phyloP scores from a whole-genome alignment of 2,329 filamentous ascomycete species.

The Sclerotiophoma versabilis region DNA sequence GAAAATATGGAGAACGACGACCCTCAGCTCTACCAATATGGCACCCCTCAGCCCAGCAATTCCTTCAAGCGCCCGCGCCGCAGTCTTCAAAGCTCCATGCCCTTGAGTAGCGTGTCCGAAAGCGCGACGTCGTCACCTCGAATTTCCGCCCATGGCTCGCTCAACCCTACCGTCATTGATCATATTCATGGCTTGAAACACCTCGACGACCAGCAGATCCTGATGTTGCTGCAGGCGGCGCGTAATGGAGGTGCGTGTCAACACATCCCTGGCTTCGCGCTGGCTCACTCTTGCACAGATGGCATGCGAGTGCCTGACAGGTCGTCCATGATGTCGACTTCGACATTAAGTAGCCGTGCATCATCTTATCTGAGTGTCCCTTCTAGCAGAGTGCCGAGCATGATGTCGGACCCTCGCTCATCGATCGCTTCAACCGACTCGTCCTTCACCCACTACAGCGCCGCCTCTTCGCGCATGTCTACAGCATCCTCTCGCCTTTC shows the following conservation, averaged over 20 bases:
- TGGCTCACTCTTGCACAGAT: slow-evolving; percentile 39
- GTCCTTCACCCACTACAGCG: slow-evolving; percentile 47
- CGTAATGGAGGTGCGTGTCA: slow-evolving; percentile 47
- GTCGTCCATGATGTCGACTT: slow-evolving; percentile 42
- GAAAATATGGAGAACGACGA: slow-evolving; percentile 50
- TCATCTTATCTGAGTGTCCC: slow-evolving; percentile 49
- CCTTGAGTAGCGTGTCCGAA: slow-evolving; percentile 46
- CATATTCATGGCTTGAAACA: slow-evolving; percentile 51
- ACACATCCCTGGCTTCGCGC: slow-evolving; percentile 14
- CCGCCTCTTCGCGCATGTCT: slow-evolving; percentile 47
- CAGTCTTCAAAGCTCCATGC: slow-evolving; percentile 47
- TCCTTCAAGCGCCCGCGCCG: slow-evolving; percentile 49
- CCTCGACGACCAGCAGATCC: slow-evolving; percentile 50
- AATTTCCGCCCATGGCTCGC: slow-evolving; percentile 40
- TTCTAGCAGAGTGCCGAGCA: slow-evolving; percentile 48
- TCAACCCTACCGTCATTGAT: slow-evolving; percentile 48
- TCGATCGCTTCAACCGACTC: slow-evolving; percentile 50
- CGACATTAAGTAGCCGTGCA: slow-evolving; percentile 45
- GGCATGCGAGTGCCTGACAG: slow-evolving; percentile 47
- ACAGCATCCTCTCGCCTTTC: slow-evolving; percentile 49
- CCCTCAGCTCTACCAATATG: slow-evolving; percentile 46
- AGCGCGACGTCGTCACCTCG: slow-evolving; percentile 47
- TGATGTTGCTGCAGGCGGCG: slow-evolving; percentile 47
- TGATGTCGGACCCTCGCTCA: slow-evolving; percentile 46
- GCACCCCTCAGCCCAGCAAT: slow-evolving; percentile 44